Percentiles rank a stretch among this genome's conserved stretches.
Conservation (phyloP, 2,329 filamentous ascomycete species). For the Venturia nashicola region DNA sequence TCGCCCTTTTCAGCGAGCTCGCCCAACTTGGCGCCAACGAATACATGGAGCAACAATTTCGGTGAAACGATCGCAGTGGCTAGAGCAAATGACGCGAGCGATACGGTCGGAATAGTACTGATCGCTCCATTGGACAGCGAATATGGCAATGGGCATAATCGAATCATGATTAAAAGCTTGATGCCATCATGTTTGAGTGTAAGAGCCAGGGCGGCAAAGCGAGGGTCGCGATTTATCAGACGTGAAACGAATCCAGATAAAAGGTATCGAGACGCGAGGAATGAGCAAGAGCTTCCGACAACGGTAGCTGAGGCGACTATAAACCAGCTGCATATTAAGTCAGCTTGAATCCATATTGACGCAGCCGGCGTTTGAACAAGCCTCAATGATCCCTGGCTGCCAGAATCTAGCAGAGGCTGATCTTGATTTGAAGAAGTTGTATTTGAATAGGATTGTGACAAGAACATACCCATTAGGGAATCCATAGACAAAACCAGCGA, state of each 20-base stretch:
- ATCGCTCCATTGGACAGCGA: conserved; percentile 89
- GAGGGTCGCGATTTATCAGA: conserved; percentile 68
- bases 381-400: conserved; percentile 24
- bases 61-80: conserved; percentile 75
- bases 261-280: conserved; percentile 68
- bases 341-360: not conserved
- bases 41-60: conserved; percentile 83
- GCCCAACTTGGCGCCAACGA: conserved; percentile 76
- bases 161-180: conserved; percentile 79
- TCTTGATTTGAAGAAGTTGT: not conserved
- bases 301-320: conserved; percentile 71
- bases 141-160: conserved; percentile 85
- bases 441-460: not conserved
- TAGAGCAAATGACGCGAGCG: conserved; percentile 60
- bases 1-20: conserved; percentile 72
- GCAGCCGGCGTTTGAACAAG: not conserved
- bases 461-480: conserved; percentile 53
- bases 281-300: conserved; percentile 64
- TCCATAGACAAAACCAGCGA: conserved; percentile 60
- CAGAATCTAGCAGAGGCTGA: not conserved
- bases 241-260: conserved; percentile 67
- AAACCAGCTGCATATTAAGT: conserved; percentile 55
- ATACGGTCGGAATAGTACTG: conserved; percentile 82
- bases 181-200: conserved; percentile 85
- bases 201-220: conserved; percentile 78